These are phyloP conservation scores for Candida arabinofermentans DNA, from an alignment of 805 yeast species.

Conservation along the genomic window DNA sequence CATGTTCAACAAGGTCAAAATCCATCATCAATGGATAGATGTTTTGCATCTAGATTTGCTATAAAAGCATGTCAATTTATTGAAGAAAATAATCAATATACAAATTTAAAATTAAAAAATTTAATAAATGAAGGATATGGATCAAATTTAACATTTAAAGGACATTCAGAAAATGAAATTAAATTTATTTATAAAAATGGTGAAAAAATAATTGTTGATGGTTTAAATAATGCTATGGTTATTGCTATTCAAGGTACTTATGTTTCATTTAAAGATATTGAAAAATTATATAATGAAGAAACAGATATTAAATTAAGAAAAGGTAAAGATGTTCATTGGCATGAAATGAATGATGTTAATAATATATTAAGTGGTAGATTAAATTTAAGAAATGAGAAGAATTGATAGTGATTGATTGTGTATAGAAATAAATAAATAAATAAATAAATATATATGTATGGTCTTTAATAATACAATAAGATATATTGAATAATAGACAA, in stretches of 20 bases:
- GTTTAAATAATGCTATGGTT: slow-evolving; percentile 52
- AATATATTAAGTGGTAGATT: slow-evolving; percentile 73
- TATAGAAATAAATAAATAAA: too few species aligned
- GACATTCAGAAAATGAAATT: slow-evolving; percentile 34
- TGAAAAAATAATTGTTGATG: slow-evolving; percentile 32
- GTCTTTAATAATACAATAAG: too few species aligned
- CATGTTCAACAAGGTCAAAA: slow-evolving; percentile 83
- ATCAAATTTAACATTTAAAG: slow-evolving; percentile 17
- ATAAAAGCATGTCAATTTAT: slow-evolving; percentile 85
- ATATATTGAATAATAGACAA: too few species aligned
- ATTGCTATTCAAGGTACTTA: slow-evolving; percentile 69
- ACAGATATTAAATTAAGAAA: slow-evolving; percentile 62
- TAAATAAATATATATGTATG: too few species aligned
- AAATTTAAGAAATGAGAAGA: slow-evolving; percentile 38
- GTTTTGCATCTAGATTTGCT: slow-evolving; percentile 84
- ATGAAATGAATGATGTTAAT: slow-evolving; percentile 49
- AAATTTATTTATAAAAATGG: slow-evolving; percentile 52
- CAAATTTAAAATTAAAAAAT: slow-evolving; percentile 9
- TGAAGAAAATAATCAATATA: slow-evolving; percentile 43
- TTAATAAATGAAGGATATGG: slow-evolving; percentile 22
- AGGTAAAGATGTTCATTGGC: slow-evolving; percentile 70
- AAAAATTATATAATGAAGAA: slow-evolving; percentile 52
- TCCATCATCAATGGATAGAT: slow-evolving; percentile 92
- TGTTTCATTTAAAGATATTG: slow-evolving; percentile 54
- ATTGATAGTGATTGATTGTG: too few species aligned